Evolutionary conservation across 305 asterid species (phyloP).

Genomic region (Fraxinus dipetala): DNA sequence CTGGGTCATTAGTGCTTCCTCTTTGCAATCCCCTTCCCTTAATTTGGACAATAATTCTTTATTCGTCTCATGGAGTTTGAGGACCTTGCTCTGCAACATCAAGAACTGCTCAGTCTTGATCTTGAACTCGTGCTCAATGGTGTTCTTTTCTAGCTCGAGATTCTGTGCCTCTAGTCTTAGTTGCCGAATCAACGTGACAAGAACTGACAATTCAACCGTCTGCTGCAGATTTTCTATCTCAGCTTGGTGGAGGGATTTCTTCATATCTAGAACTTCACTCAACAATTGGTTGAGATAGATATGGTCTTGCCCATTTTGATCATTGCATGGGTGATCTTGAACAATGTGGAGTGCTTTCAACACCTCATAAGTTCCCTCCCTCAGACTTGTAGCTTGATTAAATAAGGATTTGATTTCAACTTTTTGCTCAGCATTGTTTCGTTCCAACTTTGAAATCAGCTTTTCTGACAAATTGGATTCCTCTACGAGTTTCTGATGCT

Average conservation of each 20-base stretch:
- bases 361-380: constrained; percentile 53
- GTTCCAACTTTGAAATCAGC: constrained; percentile 49
- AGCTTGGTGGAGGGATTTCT: constrained; percentile 36
- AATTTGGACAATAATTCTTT: constrained; percentile 50
- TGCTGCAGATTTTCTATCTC: constrained; percentile 61
- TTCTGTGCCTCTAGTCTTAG: constrained; percentile 41
- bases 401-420: constrained; percentile 53
- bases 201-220: constrained; percentile 55
- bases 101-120: constrained; percentile 39
- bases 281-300: constrained; percentile 39
- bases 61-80: constrained; percentile 44
- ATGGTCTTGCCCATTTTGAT: constrained; percentile 44
- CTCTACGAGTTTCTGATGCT: constrained; percentile 53
- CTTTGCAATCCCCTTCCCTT: constrained; percentile 48
- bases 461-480: constrained; percentile 43
- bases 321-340: constrained; percentile 32
- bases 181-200: constrained; percentile 59
- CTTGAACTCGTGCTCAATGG: constrained; percentile 42
- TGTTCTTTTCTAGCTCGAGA: constrained; percentile 48
- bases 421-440: constrained; percentile 44
- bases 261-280: constrained; percentile 44
- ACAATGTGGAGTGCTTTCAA: constrained; percentile 52
- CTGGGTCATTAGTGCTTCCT: constrained; percentile 41
- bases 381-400: constrained; percentile 49
- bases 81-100: constrained; percentile 45